These are phyloP conservation scores for Medicago arabica DNA, from an alignment of 306 rosid species.

Conservation along the genomic window DNA sequence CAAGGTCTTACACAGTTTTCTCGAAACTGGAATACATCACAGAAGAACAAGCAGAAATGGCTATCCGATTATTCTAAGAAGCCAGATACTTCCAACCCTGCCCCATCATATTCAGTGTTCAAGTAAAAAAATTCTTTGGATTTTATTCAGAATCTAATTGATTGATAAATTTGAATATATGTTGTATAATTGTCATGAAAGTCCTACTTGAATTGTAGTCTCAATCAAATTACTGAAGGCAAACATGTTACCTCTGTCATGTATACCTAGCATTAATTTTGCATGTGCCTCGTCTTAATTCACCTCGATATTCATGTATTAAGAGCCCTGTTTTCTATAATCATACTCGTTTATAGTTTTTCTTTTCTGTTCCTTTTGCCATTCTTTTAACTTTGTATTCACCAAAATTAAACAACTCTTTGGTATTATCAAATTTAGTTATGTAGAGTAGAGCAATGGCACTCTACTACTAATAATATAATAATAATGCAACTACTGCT, in stretches of 20 bases:
- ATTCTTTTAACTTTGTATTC: neutral
- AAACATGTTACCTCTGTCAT: neutral
- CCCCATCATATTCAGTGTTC: constrained; percentile 39
- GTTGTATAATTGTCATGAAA: constrained; percentile 15
- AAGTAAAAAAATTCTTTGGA: constrained; percentile 26
- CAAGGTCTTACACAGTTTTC: constrained; percentile 72
- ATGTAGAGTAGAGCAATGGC: too few species aligned
- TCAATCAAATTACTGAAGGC: constrained; percentile 1
- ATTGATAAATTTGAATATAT: neutral
- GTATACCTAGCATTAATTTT: neutral
- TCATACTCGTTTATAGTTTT: too few species aligned
- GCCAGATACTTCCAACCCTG: constrained; percentile 47
- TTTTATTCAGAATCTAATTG: constrained; percentile 18
- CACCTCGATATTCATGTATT: too few species aligned
- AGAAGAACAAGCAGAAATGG: constrained; percentile 87
- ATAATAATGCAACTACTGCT: too few species aligned
- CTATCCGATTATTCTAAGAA: constrained; percentile 48
- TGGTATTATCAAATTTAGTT: neutral
- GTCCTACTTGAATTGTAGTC: neutral
- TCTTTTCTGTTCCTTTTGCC: too few species aligned
- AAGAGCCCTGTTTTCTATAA: too few species aligned
- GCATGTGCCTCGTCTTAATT: too few species aligned
- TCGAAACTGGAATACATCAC: constrained; percentile 59
- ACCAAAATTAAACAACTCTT: neutral
- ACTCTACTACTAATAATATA: too few species aligned